A percentile compares a stretch with the other conserved stretches of the same genome.
These are phyloP conservation scores for Cyberlindnera misumaiensis DNA, from an alignment of 805 yeast genomes.

Conservation along the genomic window DNA sequence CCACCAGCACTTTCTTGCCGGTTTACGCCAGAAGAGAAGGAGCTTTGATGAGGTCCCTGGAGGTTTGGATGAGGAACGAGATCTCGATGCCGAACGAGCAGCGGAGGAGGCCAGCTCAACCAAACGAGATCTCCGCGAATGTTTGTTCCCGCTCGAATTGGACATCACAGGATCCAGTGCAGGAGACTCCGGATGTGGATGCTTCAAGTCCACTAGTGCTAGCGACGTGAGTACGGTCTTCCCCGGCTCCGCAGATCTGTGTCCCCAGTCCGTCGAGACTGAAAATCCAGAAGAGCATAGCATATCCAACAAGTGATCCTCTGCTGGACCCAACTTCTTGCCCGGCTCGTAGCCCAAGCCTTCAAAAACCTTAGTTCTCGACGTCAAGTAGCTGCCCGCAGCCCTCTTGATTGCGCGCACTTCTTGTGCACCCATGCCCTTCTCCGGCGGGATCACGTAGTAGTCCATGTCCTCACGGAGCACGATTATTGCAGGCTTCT, in stretches of 20 bases:
- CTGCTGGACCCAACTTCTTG: constrained; percentile 75
- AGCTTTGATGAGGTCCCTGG: constrained; percentile 50
- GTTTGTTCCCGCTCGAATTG: constrained; percentile 19
- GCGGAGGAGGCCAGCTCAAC: constrained; percentile 53
- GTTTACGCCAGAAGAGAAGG: constrained; percentile 91
- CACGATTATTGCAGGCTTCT: constrained; percentile 86
- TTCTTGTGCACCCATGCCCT: constrained; percentile 47
- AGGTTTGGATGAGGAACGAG: constrained; percentile 43
- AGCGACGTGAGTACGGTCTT: constrained; percentile 84
- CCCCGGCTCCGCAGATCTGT: constrained; percentile 78
- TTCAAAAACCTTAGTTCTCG: constrained; percentile 58
- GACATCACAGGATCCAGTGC: constrained; percentile 37
- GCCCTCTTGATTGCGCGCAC: constrained; percentile 63
- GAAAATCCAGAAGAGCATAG: constrained; percentile 82
- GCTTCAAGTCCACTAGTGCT: constrained; percentile 56
- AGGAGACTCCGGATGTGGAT: constrained; percentile 29
- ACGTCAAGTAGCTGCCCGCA: constrained; percentile 62
- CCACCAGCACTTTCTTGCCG: constrained; percentile 99
- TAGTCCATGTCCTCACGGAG: constrained; percentile 91
- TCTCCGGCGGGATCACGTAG: constrained; percentile 76
- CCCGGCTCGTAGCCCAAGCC: constrained; percentile 64
- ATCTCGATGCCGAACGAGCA: constrained; percentile 50
- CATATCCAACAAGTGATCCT: constrained; percentile 92
- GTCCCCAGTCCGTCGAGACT: constrained; percentile 73
- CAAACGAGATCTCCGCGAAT: constrained; percentile 47